Conservation (phyloP, 768 basidiomycete species). For the Cantharellus anzutake region DNA sequence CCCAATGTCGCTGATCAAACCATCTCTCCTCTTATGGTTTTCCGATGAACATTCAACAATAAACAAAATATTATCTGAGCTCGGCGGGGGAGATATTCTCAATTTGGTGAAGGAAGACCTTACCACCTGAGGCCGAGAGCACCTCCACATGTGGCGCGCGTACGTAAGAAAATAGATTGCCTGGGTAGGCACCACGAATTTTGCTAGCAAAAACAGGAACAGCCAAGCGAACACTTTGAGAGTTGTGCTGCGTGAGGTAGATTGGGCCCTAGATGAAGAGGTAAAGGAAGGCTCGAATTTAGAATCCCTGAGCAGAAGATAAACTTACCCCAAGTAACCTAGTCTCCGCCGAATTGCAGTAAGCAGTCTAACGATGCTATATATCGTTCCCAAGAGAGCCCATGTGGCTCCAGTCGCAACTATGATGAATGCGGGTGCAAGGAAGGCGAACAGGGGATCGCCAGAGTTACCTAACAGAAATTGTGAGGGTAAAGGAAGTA, state of each 20-base stretch:
- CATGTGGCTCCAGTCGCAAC: slow-evolving; percentile 17
- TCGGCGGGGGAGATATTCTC: neutral
- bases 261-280: neutral
- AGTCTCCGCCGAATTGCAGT: neutral
- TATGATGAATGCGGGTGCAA: slow-evolving; percentile 40
- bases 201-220: neutral
- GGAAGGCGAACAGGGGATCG: slow-evolving; percentile 25
- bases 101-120: neutral
- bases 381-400: neutral
- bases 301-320: neutral
- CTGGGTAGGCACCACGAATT: neutral
- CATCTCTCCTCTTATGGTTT: too few species aligned
- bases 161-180: neutral
- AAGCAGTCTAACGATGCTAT: neutral
- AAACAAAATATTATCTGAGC: too few species aligned
- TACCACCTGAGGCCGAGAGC: neutral
- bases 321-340: neutral
- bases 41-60: too few species aligned
- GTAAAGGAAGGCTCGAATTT: neutral
- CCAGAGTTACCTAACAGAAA: slow-evolving; percentile 44
- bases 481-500: slow-evolving; percentile 37
- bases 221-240: neutral
- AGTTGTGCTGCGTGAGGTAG: neutral
- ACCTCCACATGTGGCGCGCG: neutral
- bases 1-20: too few species aligned